These are phyloP conservation scores for Porogramme epimiltina DNA, from an alignment of 1,284 basidiomycete species.

Conservation along the genomic window DNA sequence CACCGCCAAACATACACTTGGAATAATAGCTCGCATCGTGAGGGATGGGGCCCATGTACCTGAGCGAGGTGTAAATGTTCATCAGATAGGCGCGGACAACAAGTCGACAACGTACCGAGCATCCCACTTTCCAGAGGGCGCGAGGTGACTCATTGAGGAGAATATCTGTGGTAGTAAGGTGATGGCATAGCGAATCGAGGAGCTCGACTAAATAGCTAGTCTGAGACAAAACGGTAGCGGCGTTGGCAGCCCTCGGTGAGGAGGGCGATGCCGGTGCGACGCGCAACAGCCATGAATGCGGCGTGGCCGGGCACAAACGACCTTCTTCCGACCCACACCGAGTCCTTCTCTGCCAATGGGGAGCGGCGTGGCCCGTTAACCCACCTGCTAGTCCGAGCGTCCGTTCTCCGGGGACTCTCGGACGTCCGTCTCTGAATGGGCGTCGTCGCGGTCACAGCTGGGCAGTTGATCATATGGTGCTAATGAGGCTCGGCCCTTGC, in stretches of 20 bases:
- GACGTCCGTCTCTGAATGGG: too few species aligned
- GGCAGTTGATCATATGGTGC: too few species aligned
- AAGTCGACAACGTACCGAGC: constrained; percentile 50
- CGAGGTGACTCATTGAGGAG: constrained; percentile 33
- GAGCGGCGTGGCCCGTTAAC: not conserved
- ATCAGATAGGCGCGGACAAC: constrained; percentile 6
- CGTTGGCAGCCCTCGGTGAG: constrained; percentile 16
- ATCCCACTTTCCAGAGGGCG: constrained; percentile 65
- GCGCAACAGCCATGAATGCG: constrained; percentile 6
- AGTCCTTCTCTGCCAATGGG: not conserved
- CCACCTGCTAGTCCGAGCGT: not conserved
- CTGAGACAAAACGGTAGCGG: constrained; percentile 29
- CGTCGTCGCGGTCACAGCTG: too few species aligned
- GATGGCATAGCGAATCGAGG: constrained; percentile 22
- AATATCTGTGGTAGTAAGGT: constrained; percentile 30
- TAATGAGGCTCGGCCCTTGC: too few species aligned
- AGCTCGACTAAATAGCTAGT: constrained; percentile 35
- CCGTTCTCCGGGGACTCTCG: not conserved
- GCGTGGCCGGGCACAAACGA: too few species aligned
- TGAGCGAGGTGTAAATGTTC: constrained; percentile 25
- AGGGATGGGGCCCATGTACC: constrained; percentile 70
- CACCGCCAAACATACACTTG: constrained; percentile 88
- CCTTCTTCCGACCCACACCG: constrained; percentile 6
- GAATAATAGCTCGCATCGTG: constrained; percentile 75
- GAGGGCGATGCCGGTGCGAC: constrained; percentile 10